phyloP scores from a whole-genome alignment of 2,329 filamentous ascomycete genomes.

The Talaromyces sp. region DNA sequence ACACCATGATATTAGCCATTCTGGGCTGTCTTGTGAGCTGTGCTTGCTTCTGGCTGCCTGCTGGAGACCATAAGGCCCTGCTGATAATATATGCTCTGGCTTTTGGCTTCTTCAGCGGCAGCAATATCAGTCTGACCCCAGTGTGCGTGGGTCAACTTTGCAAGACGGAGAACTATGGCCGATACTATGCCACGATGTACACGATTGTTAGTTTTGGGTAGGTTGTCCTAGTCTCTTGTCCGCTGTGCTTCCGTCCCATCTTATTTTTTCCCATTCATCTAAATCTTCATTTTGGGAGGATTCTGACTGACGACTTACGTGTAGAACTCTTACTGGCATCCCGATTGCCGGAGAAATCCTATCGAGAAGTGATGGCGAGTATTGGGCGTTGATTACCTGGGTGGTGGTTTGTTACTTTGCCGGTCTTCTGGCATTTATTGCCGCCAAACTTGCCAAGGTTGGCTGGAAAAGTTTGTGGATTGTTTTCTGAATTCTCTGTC shows the following conservation, averaged over 20 bases:
- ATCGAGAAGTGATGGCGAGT: conserved; percentile 54
- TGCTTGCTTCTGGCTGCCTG: conserved; percentile 73
- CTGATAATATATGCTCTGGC: conserved; percentile 69
- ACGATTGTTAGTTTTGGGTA: conserved; percentile 74
- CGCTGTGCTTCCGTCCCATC: neutral
- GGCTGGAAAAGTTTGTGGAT: conserved; percentile 50
- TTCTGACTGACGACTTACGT: neutral
- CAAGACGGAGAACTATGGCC: conserved; percentile 74
- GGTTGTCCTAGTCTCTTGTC: conserved; percentile 18
- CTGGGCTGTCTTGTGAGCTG: conserved; percentile 63
- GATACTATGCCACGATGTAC: conserved; percentile 82
- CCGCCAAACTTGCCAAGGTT: conserved; percentile 57
- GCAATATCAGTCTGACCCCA: conserved; percentile 75
- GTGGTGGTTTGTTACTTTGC: conserved; percentile 59
- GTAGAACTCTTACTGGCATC: neutral
- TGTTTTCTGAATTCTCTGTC: conserved; percentile 18
- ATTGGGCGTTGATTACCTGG: conserved; percentile 64
- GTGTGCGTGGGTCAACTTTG: conserved; percentile 82
- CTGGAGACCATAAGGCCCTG: conserved; percentile 56
- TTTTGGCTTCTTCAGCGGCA: conserved; percentile 79
- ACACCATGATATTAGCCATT: conserved; percentile 70
- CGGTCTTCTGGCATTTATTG: conserved; percentile 52
- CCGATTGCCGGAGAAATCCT: conserved; percentile 67
- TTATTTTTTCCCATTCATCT: conserved; percentile 28
- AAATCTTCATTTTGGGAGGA: neutral